Percentiles rank a stretch among this genome's conserved stretches.
Conservation (phyloP, 2,329 filamentous ascomycete species). For the Tolypocladium paradoxum region DNA sequence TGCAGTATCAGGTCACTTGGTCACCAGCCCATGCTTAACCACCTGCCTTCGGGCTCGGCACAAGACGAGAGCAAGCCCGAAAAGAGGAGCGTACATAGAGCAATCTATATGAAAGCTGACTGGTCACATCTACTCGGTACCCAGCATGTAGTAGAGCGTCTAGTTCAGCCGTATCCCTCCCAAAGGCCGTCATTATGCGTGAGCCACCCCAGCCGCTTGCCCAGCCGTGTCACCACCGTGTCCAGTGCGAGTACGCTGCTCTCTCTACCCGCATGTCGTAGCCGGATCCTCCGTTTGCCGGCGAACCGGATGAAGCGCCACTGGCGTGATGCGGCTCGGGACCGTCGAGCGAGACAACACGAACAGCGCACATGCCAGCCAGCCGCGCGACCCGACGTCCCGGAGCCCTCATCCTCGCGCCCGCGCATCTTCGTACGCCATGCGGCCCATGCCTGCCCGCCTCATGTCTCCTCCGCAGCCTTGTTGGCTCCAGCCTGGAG, state of each 20-base stretch:
- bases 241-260: too few relatives aligned
- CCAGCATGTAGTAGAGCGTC: background rate
- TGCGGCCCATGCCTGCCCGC: background rate
- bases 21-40: background rate
- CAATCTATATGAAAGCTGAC: background rate
- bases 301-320: background rate
- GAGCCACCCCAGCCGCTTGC: background rate
- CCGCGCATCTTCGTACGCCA: background rate
- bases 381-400: background rate
- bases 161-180: background rate
- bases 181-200: background rate
- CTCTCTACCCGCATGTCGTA: too few relatives aligned
- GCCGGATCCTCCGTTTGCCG: background rate
- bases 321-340: background rate
- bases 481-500: constrained; percentile 5
- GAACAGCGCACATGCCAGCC: background rate
- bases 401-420: background rate
- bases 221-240: background rate
- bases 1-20: background rate
- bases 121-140: background rate
- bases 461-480: constrained; percentile 1
- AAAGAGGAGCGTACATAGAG: background rate
- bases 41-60: background rate
- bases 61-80: background rate
- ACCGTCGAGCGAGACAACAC: background rate